These are phyloP conservation scores for Blakeslea trispora DNA, from an alignment of 371 early-diverging fungal species.

Conservation along the genomic window DNA sequence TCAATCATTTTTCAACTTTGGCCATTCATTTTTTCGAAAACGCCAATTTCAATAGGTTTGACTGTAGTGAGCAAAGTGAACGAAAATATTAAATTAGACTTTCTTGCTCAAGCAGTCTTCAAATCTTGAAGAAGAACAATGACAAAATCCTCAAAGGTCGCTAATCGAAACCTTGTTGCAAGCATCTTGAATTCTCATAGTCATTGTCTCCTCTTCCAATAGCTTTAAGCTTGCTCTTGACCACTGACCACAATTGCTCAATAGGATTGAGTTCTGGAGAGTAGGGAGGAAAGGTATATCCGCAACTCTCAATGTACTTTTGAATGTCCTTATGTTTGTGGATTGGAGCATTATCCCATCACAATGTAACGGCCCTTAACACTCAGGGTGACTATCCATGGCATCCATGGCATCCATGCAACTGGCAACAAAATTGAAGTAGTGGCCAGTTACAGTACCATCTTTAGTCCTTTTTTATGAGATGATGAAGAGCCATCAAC, in stretches of 20 bases:
- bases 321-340: slow-evolving; percentile 16
- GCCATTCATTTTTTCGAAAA: no score
- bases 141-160: slow-evolving; percentile 12
- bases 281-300: slow-evolving; percentile 23
- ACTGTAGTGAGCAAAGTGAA: no score
- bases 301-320: slow-evolving; percentile 19
- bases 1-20: no score
- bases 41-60: no score
- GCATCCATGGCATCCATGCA: slow-evolving; percentile 19
- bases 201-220: slow-evolving; percentile 13
- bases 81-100: slow-evolving; percentile 10
- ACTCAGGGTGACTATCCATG: slow-evolving; percentile 15
- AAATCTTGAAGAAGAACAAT: slow-evolving; percentile 6
- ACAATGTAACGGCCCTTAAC: slow-evolving; percentile 17
- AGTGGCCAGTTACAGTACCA: slow-evolving; percentile 22
- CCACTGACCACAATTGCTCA: slow-evolving; percentile 19
- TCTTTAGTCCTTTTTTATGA: slow-evolving; percentile 9
- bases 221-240: slow-evolving; percentile 16
- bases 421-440: slow-evolving; percentile 15
- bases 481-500: neutral
- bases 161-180: slow-evolving; percentile 10
- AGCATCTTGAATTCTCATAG: slow-evolving; percentile 8
- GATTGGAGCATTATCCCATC: slow-evolving; percentile 20
- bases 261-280: slow-evolving; percentile 20
- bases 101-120: slow-evolving; percentile 10